Evolutionary conservation across 2,329 filamentous ascomycete genomes (phyloP).

Genomic region (Diaporthe vaccinii): DNA sequence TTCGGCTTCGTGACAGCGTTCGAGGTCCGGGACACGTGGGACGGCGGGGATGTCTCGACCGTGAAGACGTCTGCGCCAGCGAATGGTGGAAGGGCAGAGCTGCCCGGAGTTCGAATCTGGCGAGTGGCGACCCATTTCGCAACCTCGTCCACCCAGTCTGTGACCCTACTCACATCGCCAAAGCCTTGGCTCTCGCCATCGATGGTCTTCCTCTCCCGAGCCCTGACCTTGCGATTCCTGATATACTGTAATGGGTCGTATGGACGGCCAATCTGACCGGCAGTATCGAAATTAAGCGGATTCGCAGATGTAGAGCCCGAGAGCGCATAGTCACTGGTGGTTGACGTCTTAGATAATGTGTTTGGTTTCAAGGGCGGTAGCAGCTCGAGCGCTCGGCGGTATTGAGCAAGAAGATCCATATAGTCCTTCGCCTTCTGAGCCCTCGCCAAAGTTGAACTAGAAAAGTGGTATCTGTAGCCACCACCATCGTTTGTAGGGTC

Average conservation of each 20-base stretch:
- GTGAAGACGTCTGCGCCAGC: conserved; percentile 59
- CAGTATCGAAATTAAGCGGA: conserved; percentile 48
- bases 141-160: conserved; percentile 82
- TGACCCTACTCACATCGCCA: conserved; percentile 78
- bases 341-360: conserved; percentile 50
- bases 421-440: conserved; percentile 88
- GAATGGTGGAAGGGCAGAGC: conserved; percentile 61
- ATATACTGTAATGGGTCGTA: conserved; percentile 97
- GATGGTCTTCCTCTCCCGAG: conserved; percentile 80
- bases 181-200: conserved; percentile 84
- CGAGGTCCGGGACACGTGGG: conserved; percentile 55
- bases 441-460: conserved; percentile 83
- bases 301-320: conserved; percentile 56
- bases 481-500: conserved; percentile 57
- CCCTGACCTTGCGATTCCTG: conserved; percentile 87
- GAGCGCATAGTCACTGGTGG: conserved; percentile 55
- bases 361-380: conserved; percentile 78
- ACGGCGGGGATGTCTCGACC: conserved; percentile 57
- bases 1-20: conserved; percentile 70
- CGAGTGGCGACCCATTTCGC: conserved; percentile 60
- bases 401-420: conserved; percentile 88
- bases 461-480: conserved; percentile 75
- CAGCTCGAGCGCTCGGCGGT: conserved; percentile 82
- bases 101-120: conserved; percentile 48
- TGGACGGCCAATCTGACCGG: conserved; percentile 69